Percentiles rank a stretch among this genome's conserved stretches.
Evolutionary conservation across 192 early-diverging fungal genomes (phyloP).

Genomic region (Physocladia obscura): DNA sequence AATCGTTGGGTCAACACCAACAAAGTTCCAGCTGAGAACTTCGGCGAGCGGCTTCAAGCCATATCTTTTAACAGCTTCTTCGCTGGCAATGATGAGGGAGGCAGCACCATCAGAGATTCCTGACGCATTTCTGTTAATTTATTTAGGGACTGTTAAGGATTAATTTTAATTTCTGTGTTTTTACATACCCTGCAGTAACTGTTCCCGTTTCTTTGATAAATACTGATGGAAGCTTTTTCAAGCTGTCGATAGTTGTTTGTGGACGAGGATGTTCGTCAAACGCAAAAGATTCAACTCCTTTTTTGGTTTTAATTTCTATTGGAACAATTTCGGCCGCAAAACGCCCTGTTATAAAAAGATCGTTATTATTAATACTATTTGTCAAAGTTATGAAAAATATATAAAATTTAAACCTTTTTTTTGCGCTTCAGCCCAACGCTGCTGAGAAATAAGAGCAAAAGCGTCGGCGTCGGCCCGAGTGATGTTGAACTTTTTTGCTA

Average conservation of each 20-base stretch:
- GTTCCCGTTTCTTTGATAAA: conserved; percentile 86
- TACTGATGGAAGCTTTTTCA: conserved; percentile 78
- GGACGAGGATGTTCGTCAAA: conserved; percentile 90
- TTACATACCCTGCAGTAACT: conserved; percentile 84
- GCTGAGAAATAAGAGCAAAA: conserved; percentile 79
- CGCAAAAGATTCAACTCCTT: conserved; percentile 67
- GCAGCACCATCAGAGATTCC: conserved; percentile 95
- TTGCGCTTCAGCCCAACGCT: conserved; percentile 75
- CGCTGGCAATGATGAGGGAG: conserved; percentile 80
- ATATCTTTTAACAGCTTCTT: conserved; percentile 78
- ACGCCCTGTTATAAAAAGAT: too few relatives aligned
- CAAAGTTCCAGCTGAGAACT: conserved; percentile 79
- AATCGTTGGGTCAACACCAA: conserved; percentile 88
- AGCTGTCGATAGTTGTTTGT: conserved; percentile 73
- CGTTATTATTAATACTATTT: too few relatives aligned
- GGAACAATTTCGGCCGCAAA: conserved; percentile 84
- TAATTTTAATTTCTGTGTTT: neutral
- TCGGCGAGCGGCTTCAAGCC: conserved; percentile 80
- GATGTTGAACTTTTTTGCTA: conserved; percentile 81
- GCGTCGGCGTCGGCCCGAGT: conserved; percentile 81
- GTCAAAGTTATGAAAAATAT: too few relatives aligned
- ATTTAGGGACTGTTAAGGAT: conserved; percentile 19
- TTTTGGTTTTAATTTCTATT: conserved; percentile 78
- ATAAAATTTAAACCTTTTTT: conserved; percentile 41
- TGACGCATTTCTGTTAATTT: conserved; percentile 72